phyloP scores from a whole-genome alignment of 2,329 filamentous ascomycete genomes.

The Davidsoniella eucalypti region DNA sequence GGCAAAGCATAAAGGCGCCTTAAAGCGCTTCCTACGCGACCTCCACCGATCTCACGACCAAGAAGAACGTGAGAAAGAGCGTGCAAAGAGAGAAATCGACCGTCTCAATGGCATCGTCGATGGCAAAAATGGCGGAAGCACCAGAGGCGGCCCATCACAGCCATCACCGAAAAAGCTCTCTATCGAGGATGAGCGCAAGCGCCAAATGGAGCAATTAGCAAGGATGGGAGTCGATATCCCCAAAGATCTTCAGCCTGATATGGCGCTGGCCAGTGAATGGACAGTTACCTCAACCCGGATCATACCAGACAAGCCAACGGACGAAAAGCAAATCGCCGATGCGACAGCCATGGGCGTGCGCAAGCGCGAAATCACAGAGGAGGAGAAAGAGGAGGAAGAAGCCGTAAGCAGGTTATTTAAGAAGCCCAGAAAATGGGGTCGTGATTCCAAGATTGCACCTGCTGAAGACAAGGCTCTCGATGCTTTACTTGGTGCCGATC shows the following conservation, averaged over 20 bases:
- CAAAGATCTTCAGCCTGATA: constrained; percentile 56
- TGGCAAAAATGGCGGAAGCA: neutral
- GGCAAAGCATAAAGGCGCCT: constrained; percentile 62
- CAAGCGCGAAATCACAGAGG: constrained; percentile 45
- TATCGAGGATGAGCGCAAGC: constrained; percentile 53
- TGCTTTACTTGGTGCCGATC: constrained; percentile 32
- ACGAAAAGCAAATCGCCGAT: constrained; percentile 20
- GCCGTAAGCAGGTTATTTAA: constrained; percentile 43
- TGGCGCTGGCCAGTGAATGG: constrained; percentile 87
- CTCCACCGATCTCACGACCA: constrained; percentile 73
- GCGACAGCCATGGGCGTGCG: constrained; percentile 38
- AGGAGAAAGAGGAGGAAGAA: constrained; percentile 43
- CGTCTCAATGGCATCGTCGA: constrained; percentile 64
- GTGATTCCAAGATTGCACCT: constrained; percentile 33
- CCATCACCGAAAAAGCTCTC: constrained; percentile 16
- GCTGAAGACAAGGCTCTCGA: constrained; percentile 43
- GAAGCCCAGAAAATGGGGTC: constrained; percentile 38
- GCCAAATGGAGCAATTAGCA: constrained; percentile 73
- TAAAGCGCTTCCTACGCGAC: constrained; percentile 80
- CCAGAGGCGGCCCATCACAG: constrained; percentile 1
- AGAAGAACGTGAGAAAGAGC: constrained; percentile 64
- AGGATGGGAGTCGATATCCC: constrained; percentile 77
- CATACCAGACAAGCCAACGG: constrained; percentile 27
- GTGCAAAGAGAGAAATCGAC: constrained; percentile 70
- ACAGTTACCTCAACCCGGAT: constrained; percentile 50